Percentiles rank a stretch among this genome's conserved stretches.
Evolutionary conservation across 2,329 filamentous ascomycete genomes (phyloP).

Genomic region (Aspergillus candidus): DNA sequence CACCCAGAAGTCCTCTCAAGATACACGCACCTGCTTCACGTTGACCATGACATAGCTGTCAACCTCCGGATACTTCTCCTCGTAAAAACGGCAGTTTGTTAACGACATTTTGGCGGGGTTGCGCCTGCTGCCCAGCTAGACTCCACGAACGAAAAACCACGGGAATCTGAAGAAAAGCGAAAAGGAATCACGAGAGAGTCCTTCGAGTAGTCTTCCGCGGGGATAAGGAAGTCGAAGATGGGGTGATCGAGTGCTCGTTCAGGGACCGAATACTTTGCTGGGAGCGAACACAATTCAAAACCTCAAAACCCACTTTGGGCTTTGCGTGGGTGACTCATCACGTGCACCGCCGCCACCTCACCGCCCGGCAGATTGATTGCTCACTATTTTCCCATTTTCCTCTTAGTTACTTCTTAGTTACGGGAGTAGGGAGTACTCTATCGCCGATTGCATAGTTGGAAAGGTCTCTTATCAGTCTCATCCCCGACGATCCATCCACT

Average conservation of each 20-base stretch:
- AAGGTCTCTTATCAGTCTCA: too few relatives aligned
- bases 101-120: slow-evolving; percentile 73
- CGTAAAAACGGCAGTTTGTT: slow-evolving; percentile 94
- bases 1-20: not conserved
- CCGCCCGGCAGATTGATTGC: slow-evolving; percentile 15
- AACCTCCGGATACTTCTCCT: slow-evolving; percentile 96
- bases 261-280: slow-evolving; percentile 15
- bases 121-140: slow-evolving; percentile 20
- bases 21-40: slow-evolving; percentile 73
- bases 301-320: slow-evolving; percentile 35
- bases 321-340: slow-evolving; percentile 12
- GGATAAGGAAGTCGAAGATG: slow-evolving; percentile 10
- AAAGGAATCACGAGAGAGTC: not conserved
- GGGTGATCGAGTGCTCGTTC: slow-evolving; percentile 6
- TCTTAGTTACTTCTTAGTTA: too few relatives aligned
- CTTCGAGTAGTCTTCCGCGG: not conserved
- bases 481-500: too few relatives aligned
- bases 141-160: slow-evolving; percentile 3
- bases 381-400: slow-evolving; percentile 4
- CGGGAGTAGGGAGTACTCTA: too few relatives aligned
- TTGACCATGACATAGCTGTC: slow-evolving; percentile 99
- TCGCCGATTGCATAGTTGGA: too few relatives aligned
- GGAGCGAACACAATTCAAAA: slow-evolving; percentile 29
- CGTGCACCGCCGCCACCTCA: slow-evolving; percentile 6
- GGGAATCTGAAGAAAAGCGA: not conserved